Conservation (phyloP, 331 rosid species). For the Rhamnella rubrinervis region DNA sequence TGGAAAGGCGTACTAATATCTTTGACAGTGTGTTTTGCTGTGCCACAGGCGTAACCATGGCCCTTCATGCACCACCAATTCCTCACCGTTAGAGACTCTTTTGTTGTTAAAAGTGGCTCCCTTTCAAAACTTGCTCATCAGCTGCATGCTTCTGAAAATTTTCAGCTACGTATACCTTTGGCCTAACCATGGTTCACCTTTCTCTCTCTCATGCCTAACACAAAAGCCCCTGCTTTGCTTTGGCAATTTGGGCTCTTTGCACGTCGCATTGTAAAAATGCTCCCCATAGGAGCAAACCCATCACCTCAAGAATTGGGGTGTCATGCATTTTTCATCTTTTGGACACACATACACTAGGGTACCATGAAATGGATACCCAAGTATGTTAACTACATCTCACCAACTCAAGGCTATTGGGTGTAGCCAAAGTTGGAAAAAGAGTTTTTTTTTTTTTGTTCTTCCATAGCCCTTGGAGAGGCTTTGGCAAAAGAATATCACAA, state of each 20-base stretch:
- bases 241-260: constrained; percentile 51
- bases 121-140: constrained; percentile 40
- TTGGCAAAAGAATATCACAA: constrained; percentile 32
- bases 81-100: constrained; percentile 74
- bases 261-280: constrained; percentile 35
- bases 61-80: constrained; percentile 87
- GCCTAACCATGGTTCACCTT: constrained; percentile 96
- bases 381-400: constrained; percentile 33
- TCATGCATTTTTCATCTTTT: constrained; percentile 34
- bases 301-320: constrained; percentile 44
- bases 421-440: constrained; percentile 46
- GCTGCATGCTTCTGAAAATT: constrained; percentile 53
- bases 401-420: constrained; percentile 61
- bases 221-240: constrained; percentile 44
- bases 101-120: constrained; percentile 16
- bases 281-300: constrained; percentile 57
- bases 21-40: constrained; percentile 99
- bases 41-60: constrained; percentile 99
- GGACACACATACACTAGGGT: constrained; percentile 41
- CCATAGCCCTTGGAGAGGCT: constrained; percentile 63
- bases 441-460: not conserved
- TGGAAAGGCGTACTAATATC: constrained; percentile 54
- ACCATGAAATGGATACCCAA: constrained; percentile 46
- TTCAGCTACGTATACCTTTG: constrained; percentile 44
- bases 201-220: constrained; percentile 42